phyloP scores from a whole-genome alignment of 345 rosid species.

The Salix dunnii region DNA sequence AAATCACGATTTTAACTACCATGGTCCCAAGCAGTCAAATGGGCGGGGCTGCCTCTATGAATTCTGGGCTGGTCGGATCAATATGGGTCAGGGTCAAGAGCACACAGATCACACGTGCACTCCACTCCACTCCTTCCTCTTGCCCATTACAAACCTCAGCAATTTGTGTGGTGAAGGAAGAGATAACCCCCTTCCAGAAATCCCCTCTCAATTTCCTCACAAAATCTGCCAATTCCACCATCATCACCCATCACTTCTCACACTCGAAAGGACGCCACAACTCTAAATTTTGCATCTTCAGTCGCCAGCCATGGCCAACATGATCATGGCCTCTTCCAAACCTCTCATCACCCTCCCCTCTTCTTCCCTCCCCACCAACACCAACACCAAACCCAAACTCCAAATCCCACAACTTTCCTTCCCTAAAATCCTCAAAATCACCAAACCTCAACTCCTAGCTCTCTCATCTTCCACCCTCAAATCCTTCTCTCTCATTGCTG shows the following conservation, averaged over 20 bases:
- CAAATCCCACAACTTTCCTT: constrained; percentile 33
- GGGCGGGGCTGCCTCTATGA: too few species aligned
- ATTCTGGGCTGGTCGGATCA: not conserved
- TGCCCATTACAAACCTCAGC: constrained; percentile 26
- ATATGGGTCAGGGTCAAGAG: not conserved
- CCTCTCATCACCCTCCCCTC: constrained; percentile 29
- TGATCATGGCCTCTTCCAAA: constrained; percentile 71
- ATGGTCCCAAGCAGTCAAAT: too few species aligned
- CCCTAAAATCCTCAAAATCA: constrained; percentile 35
- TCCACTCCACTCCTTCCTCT: not conserved
- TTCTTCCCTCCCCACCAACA: constrained; percentile 23
- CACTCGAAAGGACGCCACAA: not conserved
- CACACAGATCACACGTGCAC: not conserved
- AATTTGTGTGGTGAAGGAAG: constrained; percentile 67
- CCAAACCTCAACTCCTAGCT: constrained; percentile 32
- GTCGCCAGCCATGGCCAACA: constrained; percentile 54
- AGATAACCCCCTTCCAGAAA: constrained; percentile 37
- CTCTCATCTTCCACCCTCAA: constrained; percentile 46
- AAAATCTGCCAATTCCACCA: not conserved
- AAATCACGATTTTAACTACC: too few species aligned
- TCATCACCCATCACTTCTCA: not conserved
- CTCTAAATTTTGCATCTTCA: not conserved
- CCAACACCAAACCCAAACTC: constrained; percentile 33
- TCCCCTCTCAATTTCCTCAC: constrained; percentile 18
- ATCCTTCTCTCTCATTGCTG: constrained; percentile 59